phyloP scores from a whole-genome alignment of 192 early-diverging fungal species.

The Neocallimastix lanati region DNA sequence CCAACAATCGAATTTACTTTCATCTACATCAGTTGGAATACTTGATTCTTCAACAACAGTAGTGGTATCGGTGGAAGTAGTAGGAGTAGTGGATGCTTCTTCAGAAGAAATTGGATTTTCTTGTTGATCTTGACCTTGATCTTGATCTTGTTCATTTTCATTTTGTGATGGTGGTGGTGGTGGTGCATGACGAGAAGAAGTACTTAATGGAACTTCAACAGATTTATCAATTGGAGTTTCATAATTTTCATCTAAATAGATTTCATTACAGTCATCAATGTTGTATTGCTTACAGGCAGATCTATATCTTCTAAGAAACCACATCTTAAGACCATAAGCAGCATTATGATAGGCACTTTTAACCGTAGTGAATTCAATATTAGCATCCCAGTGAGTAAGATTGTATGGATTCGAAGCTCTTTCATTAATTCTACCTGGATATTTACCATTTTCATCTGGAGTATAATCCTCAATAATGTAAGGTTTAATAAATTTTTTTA shows the following conservation, averaged over 20 bases:
- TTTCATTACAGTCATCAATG: background rate
- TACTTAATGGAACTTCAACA: background rate
- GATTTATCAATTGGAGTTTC: background rate
- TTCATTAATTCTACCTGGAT: background rate
- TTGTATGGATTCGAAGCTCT: background rate
- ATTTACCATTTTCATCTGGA: background rate
- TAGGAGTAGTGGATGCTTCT: background rate
- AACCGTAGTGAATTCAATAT: background rate
- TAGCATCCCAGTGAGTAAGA: background rate
- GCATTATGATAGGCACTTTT: background rate
- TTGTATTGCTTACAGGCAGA: background rate
- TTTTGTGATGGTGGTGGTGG: no score
- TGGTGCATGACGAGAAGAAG: background rate
- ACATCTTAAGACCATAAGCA: background rate
- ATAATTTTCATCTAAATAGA: background rate
- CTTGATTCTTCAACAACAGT: no score
- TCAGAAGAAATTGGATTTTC: background rate
- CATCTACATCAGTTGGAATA: no score
- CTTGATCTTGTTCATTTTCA: no score
- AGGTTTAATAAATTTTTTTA: background rate
- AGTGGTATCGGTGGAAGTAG: background rate
- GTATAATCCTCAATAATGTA: background rate
- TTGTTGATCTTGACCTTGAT: no score
- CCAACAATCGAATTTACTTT: background rate
- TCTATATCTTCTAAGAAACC: background rate